A percentile compares a stretch with the other conserved stretches of the same genome.
phyloP scores from a whole-genome alignment of 2,329 filamentous ascomycete species.

The Acrocalymma vagum region DNA sequence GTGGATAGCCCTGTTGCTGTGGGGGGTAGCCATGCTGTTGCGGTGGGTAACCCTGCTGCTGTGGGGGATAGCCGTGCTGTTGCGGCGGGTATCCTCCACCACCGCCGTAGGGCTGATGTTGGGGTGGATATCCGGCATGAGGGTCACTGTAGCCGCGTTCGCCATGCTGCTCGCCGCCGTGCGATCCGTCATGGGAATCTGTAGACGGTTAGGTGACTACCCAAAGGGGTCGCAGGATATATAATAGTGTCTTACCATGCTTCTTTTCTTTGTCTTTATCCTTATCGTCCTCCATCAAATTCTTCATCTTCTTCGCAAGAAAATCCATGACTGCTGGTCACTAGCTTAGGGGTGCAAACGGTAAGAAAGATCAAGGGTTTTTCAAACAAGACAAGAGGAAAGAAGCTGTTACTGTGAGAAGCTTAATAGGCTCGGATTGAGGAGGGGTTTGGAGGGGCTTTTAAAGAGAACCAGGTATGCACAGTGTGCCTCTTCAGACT shows the following conservation, averaged over 20 bases:
- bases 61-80: constrained; percentile 10
- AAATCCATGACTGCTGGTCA: constrained; percentile 49
- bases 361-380: constrained; percentile 2
- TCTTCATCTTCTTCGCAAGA: constrained; percentile 57
- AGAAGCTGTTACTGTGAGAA: constrained; percentile 9
- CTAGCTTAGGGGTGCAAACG: background rate
- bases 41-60: constrained; percentile 21
- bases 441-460: constrained; percentile 13
- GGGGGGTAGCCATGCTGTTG: constrained; percentile 14
- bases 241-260: constrained; percentile 23
- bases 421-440: background rate
- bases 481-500: constrained; percentile 16
- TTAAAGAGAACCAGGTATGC: constrained; percentile 27
- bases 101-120: constrained; percentile 27
- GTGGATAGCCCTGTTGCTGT: constrained; percentile 25
- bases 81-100: constrained; percentile 18
- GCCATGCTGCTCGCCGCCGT: constrained; percentile 17
- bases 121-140: constrained; percentile 28
- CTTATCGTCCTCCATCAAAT: constrained; percentile 52
- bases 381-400: constrained; percentile 12
- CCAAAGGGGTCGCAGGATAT: background rate
- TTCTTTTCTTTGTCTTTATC: constrained; percentile 43
- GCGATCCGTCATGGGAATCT: constrained; percentile 15
- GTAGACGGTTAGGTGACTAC: constrained; percentile 2
- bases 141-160: constrained; percentile 15